phyloP scores from a whole-genome alignment of 257 asterid species.

The Petrea volubilis region DNA sequence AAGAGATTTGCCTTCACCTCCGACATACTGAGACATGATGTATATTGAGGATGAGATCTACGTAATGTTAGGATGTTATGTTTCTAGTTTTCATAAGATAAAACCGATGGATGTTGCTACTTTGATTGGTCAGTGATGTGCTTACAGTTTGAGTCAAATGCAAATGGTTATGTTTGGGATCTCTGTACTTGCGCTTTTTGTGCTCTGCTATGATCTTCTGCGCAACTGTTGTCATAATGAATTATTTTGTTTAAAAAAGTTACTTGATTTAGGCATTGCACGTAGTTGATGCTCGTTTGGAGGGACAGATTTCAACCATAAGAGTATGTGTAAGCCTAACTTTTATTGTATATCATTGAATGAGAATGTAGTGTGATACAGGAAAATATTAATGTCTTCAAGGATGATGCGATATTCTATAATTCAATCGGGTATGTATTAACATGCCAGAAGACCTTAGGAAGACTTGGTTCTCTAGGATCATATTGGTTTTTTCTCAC shows the following conservation, averaged over 20 bases:
- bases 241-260: background rate
- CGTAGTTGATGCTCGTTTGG: background rate
- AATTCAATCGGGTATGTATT: too few relatives aligned
- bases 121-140: background rate
- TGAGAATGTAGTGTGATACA: too few relatives aligned
- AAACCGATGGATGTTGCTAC: background rate
- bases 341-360: too few relatives aligned
- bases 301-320: too few relatives aligned
- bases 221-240: background rate
- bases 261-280: background rate
- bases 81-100: constrained; percentile 13
- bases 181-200: background rate
- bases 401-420: too few relatives aligned
- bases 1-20: constrained; percentile 43
- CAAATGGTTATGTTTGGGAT: background rate
- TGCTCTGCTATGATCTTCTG: background rate
- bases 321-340: too few relatives aligned
- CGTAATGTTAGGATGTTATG: background rate
- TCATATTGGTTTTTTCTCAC: background rate
- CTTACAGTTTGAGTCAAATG: background rate
- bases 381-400: too few relatives aligned
- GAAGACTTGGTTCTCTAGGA: background rate
- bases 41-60: constrained; percentile 23
- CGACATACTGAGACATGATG: constrained; percentile 29
- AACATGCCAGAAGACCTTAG: too few relatives aligned